Base-by-base conservation (phyloP, 371 early-diverging fungal species). In the Rhizopus delemar region DNA sequence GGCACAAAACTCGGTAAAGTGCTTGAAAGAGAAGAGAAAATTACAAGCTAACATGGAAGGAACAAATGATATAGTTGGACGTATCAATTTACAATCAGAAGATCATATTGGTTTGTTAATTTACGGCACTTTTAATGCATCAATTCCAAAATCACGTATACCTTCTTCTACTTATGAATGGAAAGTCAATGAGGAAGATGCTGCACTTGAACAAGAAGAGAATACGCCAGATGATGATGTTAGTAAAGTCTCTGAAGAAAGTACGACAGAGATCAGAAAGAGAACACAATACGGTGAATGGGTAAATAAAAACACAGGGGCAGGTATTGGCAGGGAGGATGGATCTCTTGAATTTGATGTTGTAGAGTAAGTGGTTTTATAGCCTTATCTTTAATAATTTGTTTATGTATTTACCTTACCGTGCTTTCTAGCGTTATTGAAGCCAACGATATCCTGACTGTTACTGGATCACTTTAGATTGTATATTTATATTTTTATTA, bases 51-150 rank as follows among this genome's bases (percentile, higher is more conserved):
- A 22, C 22, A 22, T 22, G 22, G 22, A 22, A 22, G 22, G 22
- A 22, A 22, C 22, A 22, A 22, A 22, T 31, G 41, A 15, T 53
- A 41, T 69, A 89, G 91, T 82, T 35, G 97, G 96, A 51, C 83
- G 87, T 5, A 92, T 97, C 67, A 96, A 93, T 75, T 84, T 94
- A 48, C 94, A 95, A 59, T 94, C 95, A 53, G 84, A 91, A n/a
- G 94, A 94, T 72, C 97, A 97, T 64, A 91, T 97, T 65, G 96
- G 96, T 70, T 76, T 95, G 32, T 82, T 97, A 61, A 83, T 96
- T 54, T 92, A 90, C 71, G 92, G 93, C 43, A 91, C 94, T 8
- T 95, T 97, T 80, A 97, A 97, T 63, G 96, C 95, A 11, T 93
- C 95, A 12, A 95, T 97, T 53, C 90, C 96, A 0, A 83, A 87